A percentile compares a stretch with the other conserved stretches of the same genome.
phyloP scores from a whole-genome alignment of 2,329 filamentous ascomycete genomes.

The Chrysosphaeria jannelii region DNA sequence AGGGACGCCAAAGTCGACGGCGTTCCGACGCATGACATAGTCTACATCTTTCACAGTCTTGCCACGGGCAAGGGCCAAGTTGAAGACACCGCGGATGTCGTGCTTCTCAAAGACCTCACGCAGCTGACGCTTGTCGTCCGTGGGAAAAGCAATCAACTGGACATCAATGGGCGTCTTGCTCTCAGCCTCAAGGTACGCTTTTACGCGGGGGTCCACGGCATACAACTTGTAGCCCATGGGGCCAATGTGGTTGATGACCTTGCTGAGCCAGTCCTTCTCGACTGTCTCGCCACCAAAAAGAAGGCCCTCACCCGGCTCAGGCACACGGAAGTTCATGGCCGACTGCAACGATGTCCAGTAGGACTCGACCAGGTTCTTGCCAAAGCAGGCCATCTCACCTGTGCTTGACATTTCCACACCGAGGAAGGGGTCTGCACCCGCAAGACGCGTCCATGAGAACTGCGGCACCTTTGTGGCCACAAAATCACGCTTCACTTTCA shows the following conservation, averaged over 20 bases:
- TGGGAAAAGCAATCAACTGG: conserved; percentile 89
- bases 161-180: conserved; percentile 35
- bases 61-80: conserved; percentile 57
- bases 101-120: conserved; percentile 92
- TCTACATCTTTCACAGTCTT: conserved; percentile 74
- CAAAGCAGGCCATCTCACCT: conserved; percentile 96
- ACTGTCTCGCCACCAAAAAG: conserved; percentile 56
- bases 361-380: conserved; percentile 78
- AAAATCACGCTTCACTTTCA: conserved; percentile 72
- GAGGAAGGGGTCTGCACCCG: conserved; percentile 87
- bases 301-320: conserved; percentile 79
- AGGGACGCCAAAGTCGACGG: conserved; percentile 91
- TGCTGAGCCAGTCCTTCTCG: conserved; percentile 33
- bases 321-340: conserved; percentile 97
- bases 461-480: conserved; percentile 93
- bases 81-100: conserved; percentile 87
- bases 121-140: conserved; percentile 78
- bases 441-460: conserved; percentile 95
- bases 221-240: conserved; percentile 88
- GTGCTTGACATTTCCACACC: conserved; percentile 95
- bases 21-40: conserved; percentile 95
- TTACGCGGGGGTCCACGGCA: conserved; percentile 55
- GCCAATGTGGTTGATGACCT: conserved; percentile 54
- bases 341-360: conserved; percentile 95
- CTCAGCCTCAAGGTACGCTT: conserved; percentile 47